phyloP scores from a whole-genome alignment of 345 rosid species.

The Orychophragmus violaceus region DNA sequence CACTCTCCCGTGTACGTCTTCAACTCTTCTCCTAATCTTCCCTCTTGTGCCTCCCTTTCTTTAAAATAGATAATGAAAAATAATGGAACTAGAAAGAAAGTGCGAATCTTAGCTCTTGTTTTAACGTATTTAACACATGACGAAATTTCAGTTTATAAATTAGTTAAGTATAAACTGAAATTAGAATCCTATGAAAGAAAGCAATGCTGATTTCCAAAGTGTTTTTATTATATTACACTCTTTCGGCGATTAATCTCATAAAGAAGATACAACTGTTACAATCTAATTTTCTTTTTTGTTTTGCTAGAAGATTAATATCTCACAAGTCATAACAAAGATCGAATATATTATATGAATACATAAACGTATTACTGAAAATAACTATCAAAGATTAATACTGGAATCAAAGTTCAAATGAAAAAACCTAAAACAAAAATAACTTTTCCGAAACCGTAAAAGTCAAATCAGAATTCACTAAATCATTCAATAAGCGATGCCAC shows the following conservation, averaged over 20 bases:
- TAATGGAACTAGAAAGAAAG: background rate
- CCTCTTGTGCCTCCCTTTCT: background rate
- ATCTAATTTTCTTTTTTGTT: no score
- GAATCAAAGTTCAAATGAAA: no score
- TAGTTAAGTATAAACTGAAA: background rate
- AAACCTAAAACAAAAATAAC: no score
- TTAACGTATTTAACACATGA: background rate
- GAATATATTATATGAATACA: no score
- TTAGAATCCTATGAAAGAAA: background rate
- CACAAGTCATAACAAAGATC: no score
- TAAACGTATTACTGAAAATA: no score
- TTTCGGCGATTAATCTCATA: background rate
- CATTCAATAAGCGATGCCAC: no score
- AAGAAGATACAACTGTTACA: background rate
- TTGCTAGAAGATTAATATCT: no score
- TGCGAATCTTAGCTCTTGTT: background rate
- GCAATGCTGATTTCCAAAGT: background rate
- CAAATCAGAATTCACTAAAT: no score
- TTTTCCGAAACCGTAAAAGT: no score
- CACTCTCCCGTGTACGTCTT: conserved; percentile 7
- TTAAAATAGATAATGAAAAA: background rate
- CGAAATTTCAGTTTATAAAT: background rate
- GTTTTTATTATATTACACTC: background rate
- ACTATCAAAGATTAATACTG: no score
- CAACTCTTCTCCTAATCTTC: background rate